Percentiles rank a stretch among this genome's conserved stretches.
Conservation (phyloP, 2,329 filamentous ascomycete genomes). For the Penicillium brevicompactum region DNA sequence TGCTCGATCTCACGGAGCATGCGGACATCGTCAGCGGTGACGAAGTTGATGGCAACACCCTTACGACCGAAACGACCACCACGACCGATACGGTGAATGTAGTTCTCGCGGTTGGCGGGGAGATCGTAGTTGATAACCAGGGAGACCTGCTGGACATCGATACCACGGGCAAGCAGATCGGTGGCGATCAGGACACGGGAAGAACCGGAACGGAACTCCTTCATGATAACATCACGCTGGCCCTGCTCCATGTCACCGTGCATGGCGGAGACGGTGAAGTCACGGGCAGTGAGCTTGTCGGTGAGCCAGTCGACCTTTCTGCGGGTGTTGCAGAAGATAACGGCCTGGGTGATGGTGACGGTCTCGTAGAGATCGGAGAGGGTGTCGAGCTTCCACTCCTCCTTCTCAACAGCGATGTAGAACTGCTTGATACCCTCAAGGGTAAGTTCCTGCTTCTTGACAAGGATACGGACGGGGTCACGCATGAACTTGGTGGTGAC, state of each 20-base stretch:
- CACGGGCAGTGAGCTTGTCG: conserved; percentile 98
- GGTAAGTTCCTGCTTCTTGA: conserved; percentile 69
- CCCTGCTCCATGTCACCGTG: conserved; percentile 99
- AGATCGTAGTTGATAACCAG: conserved; percentile 99
- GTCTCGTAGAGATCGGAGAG: conserved; percentile 98
- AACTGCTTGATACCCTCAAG: conserved; percentile 98
- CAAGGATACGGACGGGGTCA: conserved; percentile 56
- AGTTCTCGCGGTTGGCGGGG: conserved; percentile 98
- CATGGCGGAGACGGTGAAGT: conserved; percentile 98
- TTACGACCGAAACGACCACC: conserved; percentile 95
- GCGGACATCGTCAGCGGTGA: conserved; percentile 95
- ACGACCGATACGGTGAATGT: conserved; percentile 97
- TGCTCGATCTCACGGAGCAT: conserved; percentile 97
- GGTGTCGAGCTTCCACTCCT: conserved; percentile 99
- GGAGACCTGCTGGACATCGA: conserved; percentile 97
- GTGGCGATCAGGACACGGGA: conserved; percentile 95
- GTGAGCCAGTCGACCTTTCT: conserved; percentile 99
- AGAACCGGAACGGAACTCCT: conserved; percentile 96
- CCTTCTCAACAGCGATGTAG: conserved; percentile 98
- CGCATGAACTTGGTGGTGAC: conserved; percentile 99
- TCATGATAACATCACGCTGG: conserved; percentile 98
- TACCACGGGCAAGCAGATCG: conserved; percentile 96
- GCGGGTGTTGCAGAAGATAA: conserved; percentile 99
- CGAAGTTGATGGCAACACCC: conserved; percentile 99
- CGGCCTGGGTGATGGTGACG: conserved; percentile 95